Conservation (phyloP, 345 rosid genomes). For the Pugionium cornutum region DNA sequence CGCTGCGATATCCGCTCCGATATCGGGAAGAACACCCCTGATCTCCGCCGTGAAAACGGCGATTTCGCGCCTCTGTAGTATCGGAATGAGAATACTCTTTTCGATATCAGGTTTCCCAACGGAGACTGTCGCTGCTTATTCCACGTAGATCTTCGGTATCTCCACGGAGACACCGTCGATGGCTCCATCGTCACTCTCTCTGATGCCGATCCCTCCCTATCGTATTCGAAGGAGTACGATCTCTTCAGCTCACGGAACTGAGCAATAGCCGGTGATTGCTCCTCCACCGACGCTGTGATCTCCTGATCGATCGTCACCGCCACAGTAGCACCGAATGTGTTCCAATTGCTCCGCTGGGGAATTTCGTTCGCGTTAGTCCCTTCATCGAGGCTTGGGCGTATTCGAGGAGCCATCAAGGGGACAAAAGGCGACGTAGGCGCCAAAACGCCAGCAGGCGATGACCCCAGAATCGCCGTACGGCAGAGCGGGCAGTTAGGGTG, state of each 20-base stretch:
- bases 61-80: constrained; percentile 68
- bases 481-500: constrained; percentile 94
- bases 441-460: constrained; percentile 45
- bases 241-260: constrained; percentile 62
- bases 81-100: constrained; percentile 80
- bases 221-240: constrained; percentile 84
- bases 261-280: constrained; percentile 45
- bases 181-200: constrained; percentile 72
- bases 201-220: constrained; percentile 64
- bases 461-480: constrained; percentile 67
- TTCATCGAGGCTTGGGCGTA: constrained; percentile 78
- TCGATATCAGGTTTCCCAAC: constrained; percentile 64
- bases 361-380: constrained; percentile 28
- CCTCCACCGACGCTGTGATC: constrained; percentile 50
- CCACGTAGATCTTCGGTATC: constrained; percentile 76
- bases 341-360: constrained; percentile 21
- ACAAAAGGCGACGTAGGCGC: constrained; percentile 63
- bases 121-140: constrained; percentile 82
- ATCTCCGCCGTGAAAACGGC: constrained; percentile 66
- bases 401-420: constrained; percentile 86
- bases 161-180: constrained; percentile 78
- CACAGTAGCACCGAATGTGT: constrained; percentile 1
- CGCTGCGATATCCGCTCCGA: constrained; percentile 74
- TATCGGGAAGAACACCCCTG: constrained; percentile 57
- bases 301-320: constrained; percentile 25